Percentiles rank a stretch among this genome's conserved stretches.
These are phyloP conservation scores for Pseudogymnoascus sp. DNA, from an alignment of 2,329 filamentous ascomycete species.

Conservation along the genomic window DNA sequence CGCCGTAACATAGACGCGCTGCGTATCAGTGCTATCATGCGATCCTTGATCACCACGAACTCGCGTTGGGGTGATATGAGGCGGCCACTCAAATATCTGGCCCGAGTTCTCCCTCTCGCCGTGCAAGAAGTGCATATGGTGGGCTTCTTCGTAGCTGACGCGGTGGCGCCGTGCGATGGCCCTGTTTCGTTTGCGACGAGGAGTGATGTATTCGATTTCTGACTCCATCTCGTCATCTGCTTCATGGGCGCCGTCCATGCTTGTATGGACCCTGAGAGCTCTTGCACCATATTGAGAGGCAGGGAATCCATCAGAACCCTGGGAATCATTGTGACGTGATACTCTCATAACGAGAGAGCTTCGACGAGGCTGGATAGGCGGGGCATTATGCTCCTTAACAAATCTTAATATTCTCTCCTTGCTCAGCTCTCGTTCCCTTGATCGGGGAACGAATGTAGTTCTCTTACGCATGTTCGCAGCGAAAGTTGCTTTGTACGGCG, in stretches of 20 bases:
- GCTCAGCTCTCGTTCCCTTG: background rate
- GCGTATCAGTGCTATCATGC: background rate
- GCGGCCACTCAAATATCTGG: background rate
- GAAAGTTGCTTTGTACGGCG: background rate
- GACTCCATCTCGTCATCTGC: background rate
- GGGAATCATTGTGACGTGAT: background rate
- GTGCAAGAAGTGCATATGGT: background rate
- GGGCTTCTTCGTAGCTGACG: background rate
- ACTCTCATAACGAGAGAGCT: background rate
- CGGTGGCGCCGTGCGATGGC: background rate
- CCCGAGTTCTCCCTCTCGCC: background rate
- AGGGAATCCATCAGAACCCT: background rate
- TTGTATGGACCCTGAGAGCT: background rate
- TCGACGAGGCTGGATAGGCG: conserved; percentile 15
- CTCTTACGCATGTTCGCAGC: background rate
- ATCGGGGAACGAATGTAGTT: background rate
- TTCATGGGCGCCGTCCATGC: background rate
- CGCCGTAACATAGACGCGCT: background rate
- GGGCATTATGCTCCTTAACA: conserved; percentile 13
- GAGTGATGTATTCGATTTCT: background rate
- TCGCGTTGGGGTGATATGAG: background rate
- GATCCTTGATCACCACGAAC: background rate
- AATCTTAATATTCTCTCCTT: conserved; percentile 6
- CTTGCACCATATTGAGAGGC: background rate
- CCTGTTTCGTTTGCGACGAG: background rate